Evolutionary conservation across 139 green algal species (phyloP), one percentile per base, ranked within the genome.

Genomic region (Astrephomene gubernaculifera): DNA sequence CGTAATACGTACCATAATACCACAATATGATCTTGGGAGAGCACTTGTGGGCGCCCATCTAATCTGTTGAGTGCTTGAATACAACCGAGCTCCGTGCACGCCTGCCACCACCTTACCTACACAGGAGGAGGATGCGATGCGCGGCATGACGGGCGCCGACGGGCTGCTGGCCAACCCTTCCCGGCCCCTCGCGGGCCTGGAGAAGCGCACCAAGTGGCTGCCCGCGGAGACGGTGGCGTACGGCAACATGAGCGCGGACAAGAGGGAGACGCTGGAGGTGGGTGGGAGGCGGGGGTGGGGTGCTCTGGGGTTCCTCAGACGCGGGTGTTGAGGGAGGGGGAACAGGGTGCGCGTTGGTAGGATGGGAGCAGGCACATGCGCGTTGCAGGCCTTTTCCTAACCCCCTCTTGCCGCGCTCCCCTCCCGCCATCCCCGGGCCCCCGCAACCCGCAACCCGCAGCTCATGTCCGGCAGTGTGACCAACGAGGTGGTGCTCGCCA

Each of bases 91-190:
- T n/a, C n/a, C n/a, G n/a, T n/a, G n/a, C n/a, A n/a, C n/a, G n/a
- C n/a, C n/a, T n/a, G n/a, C n/a, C n/a, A n/a, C n/a, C n/a, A n/a
- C n/a, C n/a, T n/a, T n/a, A n/a, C n/a, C n/a, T n/a, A n/a, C 65
- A 38, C 52, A 87, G 63, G 89, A 95, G 67, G 89, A 92, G 75
- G 88, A 92, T 29, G 35, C 72, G 12, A 44, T 85, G 1, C 54
- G 83, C 22, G 88, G 87, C 63, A 89, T 91, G 35, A 86, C 74
- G 7, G 60, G 49, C 17, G 60, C 41, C 4, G 83, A 90, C 38
- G 90, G 90, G 0, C 33, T 93, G 82, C 76, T 95, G 44, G 35
- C 79, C 27, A 92, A 90, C 80, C 67, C 86, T 2, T 31, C 7
- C 12, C 72, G 86, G 36, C 92, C 92, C 3, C 86, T 95, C 49